phyloP scores from a whole-genome alignment of 345 rosid species.

The Corymbia maculata region DNA sequence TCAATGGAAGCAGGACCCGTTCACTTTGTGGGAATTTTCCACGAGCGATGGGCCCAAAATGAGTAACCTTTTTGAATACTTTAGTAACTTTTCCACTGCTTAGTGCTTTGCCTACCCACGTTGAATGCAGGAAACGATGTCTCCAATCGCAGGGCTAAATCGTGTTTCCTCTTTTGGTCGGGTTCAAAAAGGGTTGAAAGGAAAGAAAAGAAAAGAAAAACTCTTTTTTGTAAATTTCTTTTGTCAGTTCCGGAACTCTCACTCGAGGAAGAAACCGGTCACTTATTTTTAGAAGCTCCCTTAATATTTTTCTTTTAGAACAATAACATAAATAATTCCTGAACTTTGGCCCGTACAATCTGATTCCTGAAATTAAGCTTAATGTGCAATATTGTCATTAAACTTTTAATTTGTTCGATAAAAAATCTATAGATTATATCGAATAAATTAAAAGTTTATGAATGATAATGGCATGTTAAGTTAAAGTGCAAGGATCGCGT shows the following conservation, averaged over 20 bases:
- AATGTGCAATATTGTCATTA: fast-evolving
- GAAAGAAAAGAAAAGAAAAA: not conserved
- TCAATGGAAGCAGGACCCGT: not conserved
- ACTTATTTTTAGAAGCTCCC: not conserved
- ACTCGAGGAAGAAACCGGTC: not conserved
- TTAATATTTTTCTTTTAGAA: not conserved
- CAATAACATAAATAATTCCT: too few species aligned
- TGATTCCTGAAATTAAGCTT: too few species aligned
- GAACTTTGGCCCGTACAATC: too few species aligned
- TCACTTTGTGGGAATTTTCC: not conserved
- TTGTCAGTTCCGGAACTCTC: not conserved
- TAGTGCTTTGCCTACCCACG: not conserved
- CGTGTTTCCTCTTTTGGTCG: not conserved
- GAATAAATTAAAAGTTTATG: too few species aligned
- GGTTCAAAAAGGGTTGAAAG: not conserved
- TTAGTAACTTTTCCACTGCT: not conserved
- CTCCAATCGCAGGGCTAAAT: not conserved
- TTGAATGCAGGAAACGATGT: not conserved
- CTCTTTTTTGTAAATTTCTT: not conserved
- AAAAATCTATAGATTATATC: too few species aligned
- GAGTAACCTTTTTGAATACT: not conserved
- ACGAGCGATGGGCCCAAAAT: not conserved
- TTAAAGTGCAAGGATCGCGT: too few species aligned
- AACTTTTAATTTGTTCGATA: not conserved
- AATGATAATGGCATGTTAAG: too few species aligned